Base-by-base conservation (phyloP, 2,329 filamentous ascomycete genomes). In the Exophiala lecanii-corni region DNA sequence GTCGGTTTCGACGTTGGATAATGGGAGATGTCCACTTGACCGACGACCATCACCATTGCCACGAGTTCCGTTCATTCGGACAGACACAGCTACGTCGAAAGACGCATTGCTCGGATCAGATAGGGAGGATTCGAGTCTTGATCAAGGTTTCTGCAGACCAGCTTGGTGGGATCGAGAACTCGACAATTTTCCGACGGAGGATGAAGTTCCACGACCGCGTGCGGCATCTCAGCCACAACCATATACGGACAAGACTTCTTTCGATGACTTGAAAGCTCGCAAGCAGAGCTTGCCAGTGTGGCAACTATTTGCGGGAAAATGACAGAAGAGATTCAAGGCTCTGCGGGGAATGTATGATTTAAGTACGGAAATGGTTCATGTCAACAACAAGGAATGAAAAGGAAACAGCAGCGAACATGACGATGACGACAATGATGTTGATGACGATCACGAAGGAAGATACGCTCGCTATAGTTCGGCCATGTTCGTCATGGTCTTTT, bases 1-100 rank as follows among this genome's bases (percentile, higher is more conserved):
- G 6, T 51, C 48, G 10, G 34, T 40, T n/a, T 47, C 44, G 16
- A 45, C 40, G 5, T 25, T 42, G 17, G 48, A 48, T 5, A 33
- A 45, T 19, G 48, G 44, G 15, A 35, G 32, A 19, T 43, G 44
- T 35, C 44, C 48, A 4, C 36, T 51, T 13, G 48, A 51, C 20
- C 37, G 35, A 26, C 28, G 41, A 17, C 30, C 30, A 15, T 33
- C 30, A 9, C 16, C 30, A 26, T 26, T 26, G 23, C 23, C 6
- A 26, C 6, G 23, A 26, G 7, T 7, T 26, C 23, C 23, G 12
- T 12, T 26, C 23, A 26, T 12, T 12, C 23, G 23, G 12, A 26
- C 23, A 6, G 23, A 26, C 12, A 26, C 23, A 12, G 23, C 23
- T 9, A 33, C 30, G 7, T 13, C 30, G 7, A n/a, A 33, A 33